phyloP scores from a whole-genome alignment of 2,329 filamentous ascomycete species.

The Aspergillus udagawae region DNA sequence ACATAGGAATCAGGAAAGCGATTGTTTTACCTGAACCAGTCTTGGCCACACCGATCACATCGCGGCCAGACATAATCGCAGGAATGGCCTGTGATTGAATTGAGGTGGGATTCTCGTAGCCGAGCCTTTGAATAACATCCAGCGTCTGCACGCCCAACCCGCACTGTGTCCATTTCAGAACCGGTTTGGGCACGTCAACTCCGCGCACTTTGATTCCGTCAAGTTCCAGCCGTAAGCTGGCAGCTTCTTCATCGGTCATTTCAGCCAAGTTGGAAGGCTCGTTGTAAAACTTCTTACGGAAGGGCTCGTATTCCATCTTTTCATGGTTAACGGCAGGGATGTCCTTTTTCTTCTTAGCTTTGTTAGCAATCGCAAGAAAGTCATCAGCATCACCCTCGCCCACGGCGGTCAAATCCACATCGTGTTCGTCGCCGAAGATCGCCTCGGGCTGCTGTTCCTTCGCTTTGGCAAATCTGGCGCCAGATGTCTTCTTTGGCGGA shows the following conservation, averaged over 20 bases:
- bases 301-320: slow-evolving; percentile 78
- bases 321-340: slow-evolving; percentile 82
- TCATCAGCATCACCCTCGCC: slow-evolving; percentile 61
- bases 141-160: slow-evolving; percentile 82
- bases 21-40: slow-evolving; percentile 97
- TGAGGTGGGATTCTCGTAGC: slow-evolving; percentile 83
- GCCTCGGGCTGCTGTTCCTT: slow-evolving; percentile 69
- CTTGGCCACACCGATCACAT: slow-evolving; percentile 95
- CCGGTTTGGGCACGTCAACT: slow-evolving; percentile 83
- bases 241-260: slow-evolving; percentile 80
- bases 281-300: slow-evolving; percentile 92
- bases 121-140: slow-evolving; percentile 75
- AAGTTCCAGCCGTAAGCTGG: slow-evolving; percentile 76
- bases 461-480: slow-evolving; percentile 38
- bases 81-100: slow-evolving; percentile 96
- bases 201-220: slow-evolving; percentile 94
- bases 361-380: slow-evolving; percentile 58
- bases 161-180: slow-evolving; percentile 95
- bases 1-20: slow-evolving; percentile 94
- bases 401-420: slow-evolving; percentile 61
- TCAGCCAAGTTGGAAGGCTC: slow-evolving; percentile 79
- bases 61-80: slow-evolving; percentile 90
- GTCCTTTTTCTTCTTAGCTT: slow-evolving; percentile 87
- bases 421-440: slow-evolving; percentile 82
- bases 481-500: slow-evolving; percentile 37